These are phyloP conservation scores for Centaurea solstitialis DNA, from an alignment of 129 eudicot species.

Conservation along the genomic window DNA sequence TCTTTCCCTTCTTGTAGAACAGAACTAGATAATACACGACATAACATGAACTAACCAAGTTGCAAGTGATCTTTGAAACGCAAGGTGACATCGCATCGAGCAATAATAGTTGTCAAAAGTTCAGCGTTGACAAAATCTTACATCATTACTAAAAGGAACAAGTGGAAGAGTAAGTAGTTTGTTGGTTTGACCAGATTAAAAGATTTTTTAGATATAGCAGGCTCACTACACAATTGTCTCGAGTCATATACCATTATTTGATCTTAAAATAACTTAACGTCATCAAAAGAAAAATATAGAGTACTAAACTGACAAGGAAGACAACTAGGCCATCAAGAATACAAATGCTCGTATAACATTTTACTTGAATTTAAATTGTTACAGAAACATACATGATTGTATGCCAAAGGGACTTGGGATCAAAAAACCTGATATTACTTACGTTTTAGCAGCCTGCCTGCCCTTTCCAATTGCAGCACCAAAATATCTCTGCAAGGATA, in stretches of 20 bases:
- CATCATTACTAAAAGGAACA: background rate
- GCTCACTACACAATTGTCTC: background rate
- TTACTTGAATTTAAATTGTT: constrained; percentile 13
- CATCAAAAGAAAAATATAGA: background rate
- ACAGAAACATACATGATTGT: background rate
- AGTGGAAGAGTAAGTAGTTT: background rate
- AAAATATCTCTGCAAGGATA: constrained; percentile 68
- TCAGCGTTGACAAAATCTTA: background rate
- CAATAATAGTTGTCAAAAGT: background rate
- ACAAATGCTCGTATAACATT: background rate
- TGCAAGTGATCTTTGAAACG: background rate
- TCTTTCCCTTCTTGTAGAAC: background rate
- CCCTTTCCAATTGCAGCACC: constrained; percentile 99
- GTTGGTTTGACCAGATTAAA: background rate
- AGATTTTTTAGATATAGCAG: background rate
- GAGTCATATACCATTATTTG: constrained; percentile 4
- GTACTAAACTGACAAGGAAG: background rate
- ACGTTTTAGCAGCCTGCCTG: constrained; percentile 99
- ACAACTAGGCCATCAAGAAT: constrained; percentile 14
- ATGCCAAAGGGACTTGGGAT: constrained; percentile 4
- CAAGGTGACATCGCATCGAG: background rate
- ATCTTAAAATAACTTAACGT: background rate
- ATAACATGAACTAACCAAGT: background rate
- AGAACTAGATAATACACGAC: background rate
- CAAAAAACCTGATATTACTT: constrained; percentile 26